Conservation (phyloP, 2,329 filamentous ascomycete genomes). For the Talaromyces sp. region DNA sequence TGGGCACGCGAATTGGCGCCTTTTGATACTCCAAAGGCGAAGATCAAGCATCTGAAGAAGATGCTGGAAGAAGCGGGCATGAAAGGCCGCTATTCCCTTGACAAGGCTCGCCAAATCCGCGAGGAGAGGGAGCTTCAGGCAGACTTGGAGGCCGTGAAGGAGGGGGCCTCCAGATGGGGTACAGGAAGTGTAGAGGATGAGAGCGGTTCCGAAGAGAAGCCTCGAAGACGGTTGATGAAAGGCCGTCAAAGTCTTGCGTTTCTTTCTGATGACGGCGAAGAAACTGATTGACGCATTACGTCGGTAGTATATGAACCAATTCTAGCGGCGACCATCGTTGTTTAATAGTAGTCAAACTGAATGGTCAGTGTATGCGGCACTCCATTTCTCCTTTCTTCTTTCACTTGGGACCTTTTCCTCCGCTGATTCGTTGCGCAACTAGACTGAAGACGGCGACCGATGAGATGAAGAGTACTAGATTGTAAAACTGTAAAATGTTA, state of each 20-base stretch:
- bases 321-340: background rate
- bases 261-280: slow-evolving; percentile 64
- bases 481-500: slow-evolving; percentile 66
- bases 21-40: slow-evolving; percentile 67
- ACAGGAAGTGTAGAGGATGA: slow-evolving; percentile 41
- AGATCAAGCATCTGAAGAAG: slow-evolving; percentile 72
- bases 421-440: slow-evolving; percentile 76
- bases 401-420: slow-evolving; percentile 35
- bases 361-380: background rate
- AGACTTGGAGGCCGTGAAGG: slow-evolving; percentile 77
- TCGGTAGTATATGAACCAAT: background rate
- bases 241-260: slow-evolving; percentile 51
- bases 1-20: slow-evolving; percentile 81
- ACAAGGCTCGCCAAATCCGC: slow-evolving; percentile 80
- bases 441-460: slow-evolving; percentile 93
- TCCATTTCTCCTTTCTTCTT: background rate
- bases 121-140: slow-evolving; percentile 77
- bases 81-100: slow-evolving; percentile 78
- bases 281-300: slow-evolving; percentile 39
- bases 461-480: slow-evolving; percentile 92
- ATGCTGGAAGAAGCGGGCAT: slow-evolving; percentile 82
- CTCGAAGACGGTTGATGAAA: slow-evolving; percentile 38
- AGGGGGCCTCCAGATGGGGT: slow-evolving; percentile 78
- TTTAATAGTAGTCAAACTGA: background rate
- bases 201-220: slow-evolving; percentile 32